phyloP scores from a whole-genome alignment of 495 filamentous ascomycete species.

The Neurospora intermedia region DNA sequence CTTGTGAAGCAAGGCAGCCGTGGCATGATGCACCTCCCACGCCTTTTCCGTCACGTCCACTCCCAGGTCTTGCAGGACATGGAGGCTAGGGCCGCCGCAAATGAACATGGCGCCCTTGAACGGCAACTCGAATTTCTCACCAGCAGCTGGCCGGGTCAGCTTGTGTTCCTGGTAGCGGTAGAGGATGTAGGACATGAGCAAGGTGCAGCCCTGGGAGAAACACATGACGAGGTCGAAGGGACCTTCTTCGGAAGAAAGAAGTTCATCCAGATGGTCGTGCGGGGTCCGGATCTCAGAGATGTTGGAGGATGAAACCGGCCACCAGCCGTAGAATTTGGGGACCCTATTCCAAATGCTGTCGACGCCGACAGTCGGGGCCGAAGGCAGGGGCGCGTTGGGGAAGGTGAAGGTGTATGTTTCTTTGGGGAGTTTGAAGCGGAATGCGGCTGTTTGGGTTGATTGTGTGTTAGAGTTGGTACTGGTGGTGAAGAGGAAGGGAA shows the following conservation, averaged over 20 bases:
- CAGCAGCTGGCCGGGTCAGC: background rate
- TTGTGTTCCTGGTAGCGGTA: constrained; percentile 26
- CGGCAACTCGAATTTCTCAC: constrained; percentile 18
- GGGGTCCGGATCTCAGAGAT: constrained; percentile 22
- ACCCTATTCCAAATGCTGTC: constrained; percentile 41
- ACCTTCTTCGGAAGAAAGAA: constrained; percentile 21
- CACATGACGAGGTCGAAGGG: constrained; percentile 52
- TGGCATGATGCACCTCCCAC: constrained; percentile 25
- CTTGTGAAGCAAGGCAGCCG: constrained; percentile 15
- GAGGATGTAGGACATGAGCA: constrained; percentile 38
- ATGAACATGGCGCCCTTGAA: constrained; percentile 53
- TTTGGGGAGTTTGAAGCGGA: constrained; percentile 20
- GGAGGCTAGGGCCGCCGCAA: constrained; percentile 42
- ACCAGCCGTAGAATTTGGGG: constrained; percentile 35
- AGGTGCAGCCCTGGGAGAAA: constrained; percentile 49
- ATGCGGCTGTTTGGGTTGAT: constrained; percentile 13
- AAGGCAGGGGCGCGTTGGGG: constrained; percentile 38
- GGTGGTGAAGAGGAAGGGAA: background rate
- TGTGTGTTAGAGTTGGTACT: background rate
- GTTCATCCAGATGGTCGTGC: constrained; percentile 30
- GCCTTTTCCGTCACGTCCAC: constrained; percentile 36
- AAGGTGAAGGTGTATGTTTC: constrained; percentile 41
- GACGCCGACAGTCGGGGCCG: constrained; percentile 39
- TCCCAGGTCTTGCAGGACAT: constrained; percentile 40
- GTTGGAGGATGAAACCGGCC: constrained; percentile 23